phyloP scores from a whole-genome alignment of 75 land plant species.

The Ceratopteris richardii region DNA sequence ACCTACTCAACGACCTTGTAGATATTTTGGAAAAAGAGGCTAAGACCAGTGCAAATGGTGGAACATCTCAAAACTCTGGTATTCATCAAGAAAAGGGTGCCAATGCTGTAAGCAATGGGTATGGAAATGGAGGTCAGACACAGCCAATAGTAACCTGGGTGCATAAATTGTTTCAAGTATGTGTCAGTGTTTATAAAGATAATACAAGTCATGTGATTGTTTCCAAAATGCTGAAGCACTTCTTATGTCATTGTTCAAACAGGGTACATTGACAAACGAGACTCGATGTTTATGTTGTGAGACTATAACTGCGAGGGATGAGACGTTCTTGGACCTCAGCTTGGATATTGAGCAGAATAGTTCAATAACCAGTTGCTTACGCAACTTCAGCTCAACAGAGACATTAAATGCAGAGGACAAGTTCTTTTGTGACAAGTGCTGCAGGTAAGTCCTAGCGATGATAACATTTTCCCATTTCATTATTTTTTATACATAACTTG shows the following conservation, averaged over 20 bases:
- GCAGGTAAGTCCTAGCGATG: constrained; percentile 51
- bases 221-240: too few relatives aligned
- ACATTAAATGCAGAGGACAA: constrained; percentile 93
- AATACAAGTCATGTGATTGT: too few relatives aligned
- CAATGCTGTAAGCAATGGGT: constrained; percentile 53
- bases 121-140: constrained; percentile 52
- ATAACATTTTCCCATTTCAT: too few relatives aligned
- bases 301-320: constrained; percentile 96
- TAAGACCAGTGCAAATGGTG: constrained; percentile 27
- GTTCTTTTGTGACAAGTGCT: constrained; percentile 97
- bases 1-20: constrained; percentile 87
- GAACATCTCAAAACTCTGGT: constrained; percentile 19
- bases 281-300: constrained; percentile 90
- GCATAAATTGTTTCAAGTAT: constrained; percentile 91
- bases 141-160: constrained; percentile 84
- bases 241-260: neutral
- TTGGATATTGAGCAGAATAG: constrained; percentile 97
- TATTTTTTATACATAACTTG: too few relatives aligned
- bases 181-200: too few relatives aligned
- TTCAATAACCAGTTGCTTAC: constrained; percentile 90
- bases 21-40: constrained; percentile 93
- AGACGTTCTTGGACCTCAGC: constrained; percentile 88
- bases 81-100: constrained; percentile 36
- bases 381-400: constrained; percentile 93
- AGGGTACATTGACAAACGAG: constrained; percentile 93